Evolutionary conservation across 2,329 filamentous ascomycete genomes (phyloP).

Genomic region (Penicillium capsulatum): DNA sequence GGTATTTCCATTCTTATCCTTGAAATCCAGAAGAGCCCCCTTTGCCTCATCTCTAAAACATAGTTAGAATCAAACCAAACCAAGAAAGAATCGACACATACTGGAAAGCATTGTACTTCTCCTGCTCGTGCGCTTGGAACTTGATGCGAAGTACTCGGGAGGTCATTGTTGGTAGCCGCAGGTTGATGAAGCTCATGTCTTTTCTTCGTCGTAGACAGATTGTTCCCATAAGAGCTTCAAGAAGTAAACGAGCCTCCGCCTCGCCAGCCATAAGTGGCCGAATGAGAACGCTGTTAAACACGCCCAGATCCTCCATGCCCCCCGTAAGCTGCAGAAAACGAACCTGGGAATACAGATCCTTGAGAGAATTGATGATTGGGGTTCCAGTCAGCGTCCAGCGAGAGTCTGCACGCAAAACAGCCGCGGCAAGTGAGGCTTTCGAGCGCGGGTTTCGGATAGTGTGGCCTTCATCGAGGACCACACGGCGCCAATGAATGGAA

Average conservation of each 20-base stretch:
- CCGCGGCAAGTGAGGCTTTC: slow-evolving; percentile 66
- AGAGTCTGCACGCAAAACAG: slow-evolving; percentile 62
- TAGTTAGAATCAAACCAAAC: background rate
- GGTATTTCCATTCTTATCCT: slow-evolving; percentile 45
- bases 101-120: slow-evolving; percentile 72
- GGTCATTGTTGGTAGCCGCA: slow-evolving; percentile 70
- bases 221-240: slow-evolving; percentile 74
- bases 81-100: slow-evolving; percentile 37
- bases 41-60: slow-evolving; percentile 64
- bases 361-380: slow-evolving; percentile 76
- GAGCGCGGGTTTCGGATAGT: slow-evolving; percentile 73
- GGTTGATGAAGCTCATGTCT: slow-evolving; percentile 81
- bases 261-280: slow-evolving; percentile 61
- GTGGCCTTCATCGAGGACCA: slow-evolving; percentile 82
- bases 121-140: slow-evolving; percentile 68
- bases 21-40: slow-evolving; percentile 62
- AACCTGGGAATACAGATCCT: slow-evolving; percentile 74
- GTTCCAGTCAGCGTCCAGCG: slow-evolving; percentile 79
- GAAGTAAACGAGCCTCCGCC: slow-evolving; percentile 56
- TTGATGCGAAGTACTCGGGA: slow-evolving; percentile 73
- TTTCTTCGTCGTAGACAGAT: slow-evolving; percentile 79
- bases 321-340: slow-evolving; percentile 73
- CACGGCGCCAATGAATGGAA: slow-evolving; percentile 67
- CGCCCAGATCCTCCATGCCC: slow-evolving; percentile 65
- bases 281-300: slow-evolving; percentile 70